Percentiles rank a stretch among this genome's conserved stretches.
These are phyloP conservation scores for Syzygium syzygioides DNA, from an alignment of 441 rosid species.

Conservation along the genomic window DNA sequence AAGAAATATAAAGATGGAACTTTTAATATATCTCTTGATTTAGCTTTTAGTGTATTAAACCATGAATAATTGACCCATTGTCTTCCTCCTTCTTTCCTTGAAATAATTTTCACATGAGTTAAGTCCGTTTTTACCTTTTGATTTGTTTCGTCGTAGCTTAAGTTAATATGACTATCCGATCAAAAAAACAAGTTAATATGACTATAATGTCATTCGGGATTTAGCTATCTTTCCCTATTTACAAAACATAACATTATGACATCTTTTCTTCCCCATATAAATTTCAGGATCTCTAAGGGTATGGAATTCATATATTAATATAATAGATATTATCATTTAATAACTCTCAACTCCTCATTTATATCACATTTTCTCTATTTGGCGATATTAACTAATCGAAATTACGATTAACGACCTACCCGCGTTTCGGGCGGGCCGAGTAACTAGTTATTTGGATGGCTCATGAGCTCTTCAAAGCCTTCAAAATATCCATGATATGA, in stretches of 20 bases:
- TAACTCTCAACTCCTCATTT: background rate
- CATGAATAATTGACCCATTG: background rate
- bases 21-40: background rate
- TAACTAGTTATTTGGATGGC: background rate
- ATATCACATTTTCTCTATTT: background rate
- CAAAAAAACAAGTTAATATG: too few species aligned
- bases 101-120: background rate
- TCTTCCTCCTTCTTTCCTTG: background rate
- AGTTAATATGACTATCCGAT: background rate
- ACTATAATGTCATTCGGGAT: rapidly evolving
- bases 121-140: background rate
- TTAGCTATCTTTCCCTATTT: background rate
- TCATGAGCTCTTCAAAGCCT: background rate
- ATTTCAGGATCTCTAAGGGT: background rate
- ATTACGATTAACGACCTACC: background rate
- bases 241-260: background rate
- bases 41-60: background rate
- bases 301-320: background rate
- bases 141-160: rapidly evolving
- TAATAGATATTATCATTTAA: background rate
- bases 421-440: background rate
- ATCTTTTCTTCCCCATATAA: background rate
- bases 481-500: background rate
- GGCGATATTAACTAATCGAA: background rate
- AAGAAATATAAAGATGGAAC: background rate